Percentiles rank a stretch among this genome's conserved stretches.
These are phyloP conservation scores for Akebia trifoliata DNA, from an alignment of 164 flowering plant genomes.

Conservation along the genomic window DNA sequence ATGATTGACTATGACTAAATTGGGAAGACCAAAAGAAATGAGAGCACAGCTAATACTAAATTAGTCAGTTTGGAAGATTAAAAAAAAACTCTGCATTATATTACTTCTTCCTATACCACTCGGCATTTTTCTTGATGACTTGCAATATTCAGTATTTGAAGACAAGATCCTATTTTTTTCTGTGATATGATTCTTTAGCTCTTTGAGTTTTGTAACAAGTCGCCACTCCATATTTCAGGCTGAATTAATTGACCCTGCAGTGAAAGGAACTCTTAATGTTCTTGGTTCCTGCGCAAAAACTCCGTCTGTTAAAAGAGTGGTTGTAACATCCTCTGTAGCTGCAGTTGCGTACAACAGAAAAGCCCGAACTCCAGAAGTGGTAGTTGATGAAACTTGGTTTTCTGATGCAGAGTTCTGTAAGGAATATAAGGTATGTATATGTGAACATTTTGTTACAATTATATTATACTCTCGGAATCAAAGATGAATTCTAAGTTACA, in stretches of 20 bases:
- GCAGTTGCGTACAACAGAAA: constrained; percentile 24
- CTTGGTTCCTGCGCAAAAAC: constrained; percentile 39
- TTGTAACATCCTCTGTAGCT: constrained; percentile 48
- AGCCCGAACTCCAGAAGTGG: constrained; percentile 29
- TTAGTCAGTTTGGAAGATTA: no score
- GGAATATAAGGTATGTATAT: constrained; percentile 25
- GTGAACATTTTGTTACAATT: neutral
- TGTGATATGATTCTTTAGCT: no score
- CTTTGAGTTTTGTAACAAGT: no score
- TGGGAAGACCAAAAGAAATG: no score
- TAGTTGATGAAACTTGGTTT: constrained; percentile 42
- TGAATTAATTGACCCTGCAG: constrained; percentile 48
- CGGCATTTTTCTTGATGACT: no score
- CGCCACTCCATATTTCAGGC: constrained; percentile 21
- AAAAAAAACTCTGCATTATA: no score
- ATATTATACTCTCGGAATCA: no score
- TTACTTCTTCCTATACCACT: no score
- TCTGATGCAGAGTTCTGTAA: constrained; percentile 35
- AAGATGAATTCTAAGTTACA: no score
- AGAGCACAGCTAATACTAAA: no score
- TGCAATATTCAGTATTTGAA: no score
- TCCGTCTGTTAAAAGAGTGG: constrained; percentile 41
- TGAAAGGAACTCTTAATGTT: constrained; percentile 47
- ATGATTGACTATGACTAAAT: no score
- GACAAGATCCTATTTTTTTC: neutral